Evolutionary conservation across 2,329 filamentous ascomycete species (phyloP).

Genomic region (Sporothrix dimorphospora): DNA sequence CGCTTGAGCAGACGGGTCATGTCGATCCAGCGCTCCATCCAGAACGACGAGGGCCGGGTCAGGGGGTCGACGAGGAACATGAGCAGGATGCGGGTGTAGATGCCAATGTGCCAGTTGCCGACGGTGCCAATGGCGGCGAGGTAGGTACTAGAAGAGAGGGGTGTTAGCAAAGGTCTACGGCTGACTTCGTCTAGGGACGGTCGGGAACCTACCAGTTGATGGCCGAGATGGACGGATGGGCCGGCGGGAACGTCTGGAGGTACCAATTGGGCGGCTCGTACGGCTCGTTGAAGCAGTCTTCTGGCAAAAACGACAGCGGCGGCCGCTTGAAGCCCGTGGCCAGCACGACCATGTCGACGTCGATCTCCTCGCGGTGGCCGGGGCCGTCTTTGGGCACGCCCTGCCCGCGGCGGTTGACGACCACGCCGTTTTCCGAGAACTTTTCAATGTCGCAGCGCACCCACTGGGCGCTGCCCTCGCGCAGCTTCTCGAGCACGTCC

Average conservation of each 20-base stretch:
- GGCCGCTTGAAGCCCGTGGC: conserved; percentile 82
- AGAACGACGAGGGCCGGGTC: conserved; percentile 68
- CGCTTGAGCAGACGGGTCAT: conserved; percentile 75
- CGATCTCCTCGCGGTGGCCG: conserved; percentile 65
- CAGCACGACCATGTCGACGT: conserved; percentile 78
- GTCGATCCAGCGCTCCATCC: conserved; percentile 87
- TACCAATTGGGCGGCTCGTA: conserved; percentile 87
- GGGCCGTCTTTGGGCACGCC: conserved; percentile 78
- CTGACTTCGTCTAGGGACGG: too few relatives aligned
- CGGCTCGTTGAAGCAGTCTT: conserved; percentile 71
- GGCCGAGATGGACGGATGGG: conserved; percentile 71
- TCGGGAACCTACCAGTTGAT: conserved; percentile 75
- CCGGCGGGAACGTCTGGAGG: conserved; percentile 79
- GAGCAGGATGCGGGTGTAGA: conserved; percentile 82
- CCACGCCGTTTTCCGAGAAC: conserved; percentile 65
- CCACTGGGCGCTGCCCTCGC: conserved; percentile 74
- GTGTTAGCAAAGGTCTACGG: background rate
- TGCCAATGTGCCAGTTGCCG: conserved; percentile 87
- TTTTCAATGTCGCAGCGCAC: conserved; percentile 76
- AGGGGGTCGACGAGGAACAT: conserved; percentile 85
- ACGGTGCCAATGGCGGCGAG: conserved; percentile 79
- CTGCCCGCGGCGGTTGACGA: conserved; percentile 70
- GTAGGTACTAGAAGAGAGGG: conserved; percentile 64
- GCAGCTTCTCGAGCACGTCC: conserved; percentile 75
- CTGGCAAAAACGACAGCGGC: conserved; percentile 71